phyloP scores from a whole-genome alignment of 2,329 filamentous ascomycete species.

The Ambrosiella beaveri region DNA sequence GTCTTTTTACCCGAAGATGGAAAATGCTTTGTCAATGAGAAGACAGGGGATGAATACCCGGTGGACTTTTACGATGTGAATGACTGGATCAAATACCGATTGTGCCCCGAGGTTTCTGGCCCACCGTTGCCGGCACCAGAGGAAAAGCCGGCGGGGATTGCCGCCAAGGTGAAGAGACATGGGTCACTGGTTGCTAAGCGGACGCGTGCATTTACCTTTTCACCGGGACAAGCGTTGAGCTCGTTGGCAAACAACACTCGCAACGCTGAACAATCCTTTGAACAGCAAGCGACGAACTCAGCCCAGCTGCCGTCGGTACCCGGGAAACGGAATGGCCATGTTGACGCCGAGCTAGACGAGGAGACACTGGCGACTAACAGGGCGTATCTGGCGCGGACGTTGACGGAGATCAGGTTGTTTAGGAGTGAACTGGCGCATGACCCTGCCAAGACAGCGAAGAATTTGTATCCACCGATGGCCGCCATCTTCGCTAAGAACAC shows the following conservation, averaged over 20 bases:
- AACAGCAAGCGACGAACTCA: not conserved
- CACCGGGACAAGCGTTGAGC: conserved; percentile 1
- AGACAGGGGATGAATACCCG: conserved; percentile 61
- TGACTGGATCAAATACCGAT: conserved; percentile 60
- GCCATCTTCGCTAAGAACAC: conserved; percentile 76
- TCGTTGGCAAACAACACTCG: not conserved
- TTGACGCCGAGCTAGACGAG: not conserved
- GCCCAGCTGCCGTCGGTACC: not conserved
- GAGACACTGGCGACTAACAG: conserved; percentile 5
- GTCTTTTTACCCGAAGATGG: conserved; percentile 74
- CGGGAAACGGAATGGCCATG: not conserved
- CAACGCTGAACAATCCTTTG: not conserved
- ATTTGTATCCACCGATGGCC: conserved; percentile 64
- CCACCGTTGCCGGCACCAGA: conserved; percentile 3
- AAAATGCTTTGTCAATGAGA: conserved; percentile 69
- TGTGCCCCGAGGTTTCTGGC: conserved; percentile 19
- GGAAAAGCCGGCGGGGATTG: not conserved
- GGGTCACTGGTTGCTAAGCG: conserved; percentile 7
- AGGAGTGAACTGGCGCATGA: conserved; percentile 54
- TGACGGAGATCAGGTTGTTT: conserved; percentile 56
- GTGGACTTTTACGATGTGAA: conserved; percentile 71
- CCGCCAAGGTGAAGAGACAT: conserved; percentile 7
- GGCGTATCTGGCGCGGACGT: conserved; percentile 57
- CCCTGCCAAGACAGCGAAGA: conserved; percentile 40
- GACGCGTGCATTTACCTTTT: conserved; percentile 6